Conservation (phyloP, 129 eudicot genomes). For the Apium graveolens region DNA sequence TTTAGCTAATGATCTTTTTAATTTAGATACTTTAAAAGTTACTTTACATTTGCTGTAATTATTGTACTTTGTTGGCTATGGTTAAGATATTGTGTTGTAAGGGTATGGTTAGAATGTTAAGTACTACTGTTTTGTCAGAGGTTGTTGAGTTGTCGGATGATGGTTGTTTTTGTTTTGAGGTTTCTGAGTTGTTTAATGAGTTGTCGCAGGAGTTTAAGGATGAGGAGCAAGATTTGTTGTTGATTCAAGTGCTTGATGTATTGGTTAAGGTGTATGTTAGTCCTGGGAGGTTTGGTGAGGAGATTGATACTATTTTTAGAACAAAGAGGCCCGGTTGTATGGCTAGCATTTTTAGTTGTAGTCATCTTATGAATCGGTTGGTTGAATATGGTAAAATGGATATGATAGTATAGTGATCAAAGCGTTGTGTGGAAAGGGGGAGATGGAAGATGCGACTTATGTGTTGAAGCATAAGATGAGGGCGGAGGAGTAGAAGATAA, state of each 20-base stretch:
- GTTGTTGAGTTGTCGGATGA: constrained; percentile 24
- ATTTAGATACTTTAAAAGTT: too few relatives aligned
- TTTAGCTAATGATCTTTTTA: too few relatives aligned
- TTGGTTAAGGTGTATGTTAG: constrained; percentile 57
- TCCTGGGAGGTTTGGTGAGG: constrained; percentile 58
- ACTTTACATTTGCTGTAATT: not conserved
- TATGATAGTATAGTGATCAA: constrained; percentile 49
- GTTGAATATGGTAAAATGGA: constrained; percentile 40
- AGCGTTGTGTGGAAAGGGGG: constrained; percentile 54
- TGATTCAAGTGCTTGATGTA: constrained; percentile 35
- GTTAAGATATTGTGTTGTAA: constrained; percentile 44
- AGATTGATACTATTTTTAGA: constrained; percentile 33
- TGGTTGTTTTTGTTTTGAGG: constrained; percentile 26
- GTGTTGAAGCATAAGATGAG: too few relatives aligned
- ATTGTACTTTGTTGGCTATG: constrained; percentile 47
- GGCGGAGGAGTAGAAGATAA: too few relatives aligned
- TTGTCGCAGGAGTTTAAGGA: constrained; percentile 37
- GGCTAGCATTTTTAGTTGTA: constrained; percentile 35
- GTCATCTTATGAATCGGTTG: constrained; percentile 55
- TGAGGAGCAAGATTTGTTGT: constrained; percentile 8
- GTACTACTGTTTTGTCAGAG: constrained; percentile 39
- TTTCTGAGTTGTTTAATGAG: constrained; percentile 45
- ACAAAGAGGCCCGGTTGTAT: constrained; percentile 38
- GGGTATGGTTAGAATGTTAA: constrained; percentile 47
- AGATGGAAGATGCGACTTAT: constrained; percentile 42